A percentile compares a stretch with the other conserved stretches of the same genome.
phyloP scores from a whole-genome alignment of 1,284 basidiomycete species.

The Boletus smithii region DNA sequence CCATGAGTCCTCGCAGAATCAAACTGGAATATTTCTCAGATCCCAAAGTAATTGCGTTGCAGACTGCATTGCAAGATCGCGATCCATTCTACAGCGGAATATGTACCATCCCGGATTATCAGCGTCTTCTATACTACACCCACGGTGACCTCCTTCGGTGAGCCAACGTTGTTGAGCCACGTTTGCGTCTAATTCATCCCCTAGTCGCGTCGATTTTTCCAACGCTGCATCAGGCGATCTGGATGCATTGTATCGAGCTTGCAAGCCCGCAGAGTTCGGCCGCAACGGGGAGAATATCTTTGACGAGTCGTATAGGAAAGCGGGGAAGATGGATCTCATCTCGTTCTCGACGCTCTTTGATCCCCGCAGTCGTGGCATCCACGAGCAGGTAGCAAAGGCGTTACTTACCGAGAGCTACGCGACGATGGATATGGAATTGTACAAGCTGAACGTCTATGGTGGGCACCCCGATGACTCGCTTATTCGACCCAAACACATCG shows the following conservation, averaged over 20 bases:
- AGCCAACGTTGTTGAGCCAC: background rate
- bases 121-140: constrained; percentile 6
- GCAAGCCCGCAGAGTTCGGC: constrained; percentile 16
- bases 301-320: constrained; percentile 31
- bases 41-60: background rate
- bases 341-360: constrained; percentile 32
- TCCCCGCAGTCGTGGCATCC: constrained; percentile 13
- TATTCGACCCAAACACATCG: background rate
- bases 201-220: constrained; percentile 13
- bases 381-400: constrained; percentile 22
- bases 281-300: constrained; percentile 4
- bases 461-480: constrained; percentile 14
- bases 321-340: constrained; percentile 32
- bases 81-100: constrained; percentile 6
- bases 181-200: background rate
- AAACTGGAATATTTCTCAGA: background rate
- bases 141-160: background rate
- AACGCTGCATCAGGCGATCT: background rate
- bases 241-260: constrained; percentile 7
- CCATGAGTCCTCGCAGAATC: background rate
- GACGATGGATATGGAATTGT: constrained; percentile 40
- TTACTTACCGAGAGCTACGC: constrained; percentile 34
- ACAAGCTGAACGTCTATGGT: constrained; percentile 40
- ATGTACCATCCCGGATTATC: constrained; percentile 8
- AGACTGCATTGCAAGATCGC: background rate